Conservation (phyloP, 306 rosid genomes). For the Gynostemma pentaphyllum region DNA sequence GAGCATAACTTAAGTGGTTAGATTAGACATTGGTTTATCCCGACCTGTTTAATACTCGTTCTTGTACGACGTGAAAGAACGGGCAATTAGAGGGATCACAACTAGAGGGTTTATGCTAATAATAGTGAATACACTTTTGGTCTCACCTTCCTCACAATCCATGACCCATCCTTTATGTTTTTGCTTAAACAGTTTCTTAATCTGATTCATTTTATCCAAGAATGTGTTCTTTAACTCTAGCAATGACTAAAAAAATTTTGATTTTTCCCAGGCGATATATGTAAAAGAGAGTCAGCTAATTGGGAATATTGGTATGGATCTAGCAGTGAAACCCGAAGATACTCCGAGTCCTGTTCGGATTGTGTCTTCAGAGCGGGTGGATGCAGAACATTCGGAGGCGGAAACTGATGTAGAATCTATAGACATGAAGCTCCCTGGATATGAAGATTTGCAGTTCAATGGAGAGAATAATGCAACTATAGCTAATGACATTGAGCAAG, state of each 20-base stretch:
- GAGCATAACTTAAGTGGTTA: too few species aligned
- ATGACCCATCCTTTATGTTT: neutral
- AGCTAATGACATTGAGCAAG: conserved; percentile 22
- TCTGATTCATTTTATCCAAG: neutral
- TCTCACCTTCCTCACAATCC: neutral
- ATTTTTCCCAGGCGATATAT: conserved; percentile 63
- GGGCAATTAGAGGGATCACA: neutral
- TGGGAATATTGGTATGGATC: conserved; percentile 44
- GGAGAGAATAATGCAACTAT: conserved; percentile 22
- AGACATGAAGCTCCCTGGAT: conserved; percentile 13
- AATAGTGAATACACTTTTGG: neutral
- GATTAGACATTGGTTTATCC: too few species aligned
- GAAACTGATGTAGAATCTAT: conserved; percentile 11
- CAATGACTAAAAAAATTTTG: neutral
- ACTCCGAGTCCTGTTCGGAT: conserved; percentile 57
- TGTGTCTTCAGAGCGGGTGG: conserved; percentile 38
- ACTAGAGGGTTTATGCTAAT: neutral
- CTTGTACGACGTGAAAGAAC: neutral
- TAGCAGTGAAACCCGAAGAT: conserved; percentile 39
- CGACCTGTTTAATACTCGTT: too few species aligned
- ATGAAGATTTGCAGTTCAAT: conserved; percentile 27
- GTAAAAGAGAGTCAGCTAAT: conserved; percentile 74
- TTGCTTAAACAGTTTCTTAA: neutral
- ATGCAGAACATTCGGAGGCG: conserved; percentile 20
- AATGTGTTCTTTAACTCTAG: neutral